Conservation (phyloP, 2,329 filamentous ascomycete genomes). For the Colletotrichum sp. region DNA sequence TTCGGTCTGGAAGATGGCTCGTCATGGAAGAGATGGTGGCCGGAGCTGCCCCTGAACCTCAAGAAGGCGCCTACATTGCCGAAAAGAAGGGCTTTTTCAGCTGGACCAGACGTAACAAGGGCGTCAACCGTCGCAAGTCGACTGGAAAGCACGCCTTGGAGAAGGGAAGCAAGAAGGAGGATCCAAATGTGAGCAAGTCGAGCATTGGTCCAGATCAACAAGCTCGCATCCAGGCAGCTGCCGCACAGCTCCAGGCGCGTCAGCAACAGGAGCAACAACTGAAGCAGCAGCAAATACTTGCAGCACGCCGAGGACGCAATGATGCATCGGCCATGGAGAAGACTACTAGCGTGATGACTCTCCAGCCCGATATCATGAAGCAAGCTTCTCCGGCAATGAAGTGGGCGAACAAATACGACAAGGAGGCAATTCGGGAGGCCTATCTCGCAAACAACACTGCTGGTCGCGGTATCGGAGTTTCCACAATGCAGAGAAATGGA, state of each 20-base stretch:
- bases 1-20: conserved; percentile 84
- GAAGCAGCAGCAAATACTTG: conserved; percentile 31
- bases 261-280: conserved; percentile 62
- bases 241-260: conserved; percentile 78
- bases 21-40: conserved; percentile 97
- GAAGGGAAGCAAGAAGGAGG: conserved; percentile 45
- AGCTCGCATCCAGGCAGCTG: conserved; percentile 89
- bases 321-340: conserved; percentile 69
- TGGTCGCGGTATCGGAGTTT: conserved; percentile 66
- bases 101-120: conserved; percentile 75
- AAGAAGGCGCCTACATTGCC: conserved; percentile 86
- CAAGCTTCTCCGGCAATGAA: conserved; percentile 95
- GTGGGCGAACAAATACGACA: conserved; percentile 96
- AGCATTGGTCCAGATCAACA: conserved; percentile 92
- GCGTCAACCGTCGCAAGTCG: conserved; percentile 71
- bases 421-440: conserved; percentile 82
- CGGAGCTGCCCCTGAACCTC: conserved; percentile 84
- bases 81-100: conserved; percentile 96
- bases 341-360: conserved; percentile 87
- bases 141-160: conserved; percentile 65
- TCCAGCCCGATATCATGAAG: conserved; percentile 82
- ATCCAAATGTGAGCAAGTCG: conserved; percentile 69
- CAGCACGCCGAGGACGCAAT: conserved; percentile 56
- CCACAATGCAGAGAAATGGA: conserved; percentile 48
- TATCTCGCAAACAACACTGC: conserved; percentile 79